phyloP scores from a whole-genome alignment of 805 yeast genomes.

The Pichia rugopelliculosa region DNA sequence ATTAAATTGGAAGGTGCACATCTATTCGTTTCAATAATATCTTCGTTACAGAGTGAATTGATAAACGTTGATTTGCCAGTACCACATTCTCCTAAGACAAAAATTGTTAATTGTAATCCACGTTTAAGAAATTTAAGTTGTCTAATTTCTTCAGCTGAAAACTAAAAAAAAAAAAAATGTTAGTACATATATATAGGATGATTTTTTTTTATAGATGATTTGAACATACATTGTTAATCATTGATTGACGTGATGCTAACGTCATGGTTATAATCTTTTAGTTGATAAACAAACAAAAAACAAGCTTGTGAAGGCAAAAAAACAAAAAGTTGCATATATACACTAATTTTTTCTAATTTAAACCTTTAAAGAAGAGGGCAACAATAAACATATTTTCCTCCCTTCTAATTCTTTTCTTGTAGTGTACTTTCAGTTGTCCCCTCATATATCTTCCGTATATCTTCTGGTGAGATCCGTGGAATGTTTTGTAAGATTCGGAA shows the following conservation, averaged over 20 bases:
- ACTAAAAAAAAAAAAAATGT: conserved; percentile 5
- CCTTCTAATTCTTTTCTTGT: neutral
- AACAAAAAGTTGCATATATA: neutral
- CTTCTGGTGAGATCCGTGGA: conserved; percentile 11
- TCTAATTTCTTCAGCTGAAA: conserved; percentile 29
- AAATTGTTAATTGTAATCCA: conserved; percentile 40
- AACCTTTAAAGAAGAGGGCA: neutral
- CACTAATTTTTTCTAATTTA: no score
- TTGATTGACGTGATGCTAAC: neutral
- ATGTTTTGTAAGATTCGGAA: conserved; percentile 21
- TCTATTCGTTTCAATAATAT: conserved; percentile 35
- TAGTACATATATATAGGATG: neutral
- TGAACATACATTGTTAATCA: conserved; percentile 3
- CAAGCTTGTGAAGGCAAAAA: neutral
- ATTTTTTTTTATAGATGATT: neutral
- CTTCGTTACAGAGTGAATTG: conserved; percentile 65
- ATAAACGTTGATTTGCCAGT: conserved; percentile 74
- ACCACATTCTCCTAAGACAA: conserved; percentile 52
- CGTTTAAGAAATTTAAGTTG: conserved; percentile 43
- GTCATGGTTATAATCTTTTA: neutral
- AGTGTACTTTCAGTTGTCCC: neutral
- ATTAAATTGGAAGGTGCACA: conserved; percentile 27
- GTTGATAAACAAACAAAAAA: neutral
- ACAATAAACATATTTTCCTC: neutral
- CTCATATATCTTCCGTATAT: neutral